These are phyloP conservation scores for Oenanthe sinensis DNA, from an alignment of 129 eudicot species.

Conservation along the genomic window DNA sequence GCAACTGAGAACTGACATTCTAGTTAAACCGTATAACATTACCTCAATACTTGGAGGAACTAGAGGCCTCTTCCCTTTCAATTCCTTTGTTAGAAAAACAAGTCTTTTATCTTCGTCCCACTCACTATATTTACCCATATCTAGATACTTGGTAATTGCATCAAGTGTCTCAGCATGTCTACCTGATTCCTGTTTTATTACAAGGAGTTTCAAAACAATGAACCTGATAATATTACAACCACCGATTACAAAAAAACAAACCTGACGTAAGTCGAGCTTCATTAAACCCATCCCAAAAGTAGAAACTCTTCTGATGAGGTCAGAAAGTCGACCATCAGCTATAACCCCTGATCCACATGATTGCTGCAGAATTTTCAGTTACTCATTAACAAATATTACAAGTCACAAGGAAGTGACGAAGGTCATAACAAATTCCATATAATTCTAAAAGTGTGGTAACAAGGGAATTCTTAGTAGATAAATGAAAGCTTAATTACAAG, in stretches of 20 bases:
- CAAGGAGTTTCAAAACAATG: slow-evolving; percentile 9
- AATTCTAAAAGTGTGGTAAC: background rate
- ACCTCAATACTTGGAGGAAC: slow-evolving; percentile 81
- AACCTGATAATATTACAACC: slow-evolving; percentile 4
- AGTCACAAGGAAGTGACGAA: slow-evolving; percentile 1
- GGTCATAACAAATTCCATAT: background rate
- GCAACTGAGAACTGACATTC: slow-evolving; percentile 5
- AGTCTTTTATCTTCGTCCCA: slow-evolving; percentile 82
- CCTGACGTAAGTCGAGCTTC: slow-evolving; percentile 99
- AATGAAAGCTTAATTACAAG: slow-evolving; percentile 38
- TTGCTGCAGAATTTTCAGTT: slow-evolving; percentile 45
- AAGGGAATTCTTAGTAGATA: background rate
- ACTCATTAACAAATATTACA: slow-evolving; percentile 15
- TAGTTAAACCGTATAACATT: background rate
- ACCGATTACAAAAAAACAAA: slow-evolving; percentile 19
- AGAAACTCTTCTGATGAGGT: slow-evolving; percentile 81
- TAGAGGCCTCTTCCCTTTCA: slow-evolving; percentile 89
- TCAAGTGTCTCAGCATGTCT: slow-evolving; percentile 86
- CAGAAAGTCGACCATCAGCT: slow-evolving; percentile 97
- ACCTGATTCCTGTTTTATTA: slow-evolving; percentile 62
- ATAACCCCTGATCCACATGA: slow-evolving; percentile 77
- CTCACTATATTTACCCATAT: slow-evolving; percentile 83
- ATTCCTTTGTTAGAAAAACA: slow-evolving; percentile 66
- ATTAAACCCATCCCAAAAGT: slow-evolving; percentile 89
- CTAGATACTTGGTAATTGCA: slow-evolving; percentile 77